Percentiles rank a stretch among this genome's conserved stretches.
Evolutionary conservation across 2,329 filamentous ascomycete genomes (phyloP).

Genomic region (Gaeumannomyces sp.): DNA sequence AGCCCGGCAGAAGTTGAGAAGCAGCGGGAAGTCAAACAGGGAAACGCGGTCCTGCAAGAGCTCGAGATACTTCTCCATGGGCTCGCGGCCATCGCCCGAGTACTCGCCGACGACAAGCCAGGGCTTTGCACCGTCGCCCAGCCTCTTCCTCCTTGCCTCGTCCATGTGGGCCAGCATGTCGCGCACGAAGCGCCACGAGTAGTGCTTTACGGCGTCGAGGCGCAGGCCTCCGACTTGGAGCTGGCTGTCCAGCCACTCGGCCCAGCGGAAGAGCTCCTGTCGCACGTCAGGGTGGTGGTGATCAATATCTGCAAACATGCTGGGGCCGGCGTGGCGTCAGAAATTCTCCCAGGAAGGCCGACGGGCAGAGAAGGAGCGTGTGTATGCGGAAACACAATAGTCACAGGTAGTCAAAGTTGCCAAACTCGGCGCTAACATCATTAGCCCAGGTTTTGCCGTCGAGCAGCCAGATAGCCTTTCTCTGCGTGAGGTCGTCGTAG

Average conservation of each 20-base stretch:
- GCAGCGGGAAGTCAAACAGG: conserved; percentile 60
- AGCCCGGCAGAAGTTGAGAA: conserved; percentile 57
- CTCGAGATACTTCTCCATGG: conserved; percentile 39
- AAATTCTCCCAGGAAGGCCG: background rate
- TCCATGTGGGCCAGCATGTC: conserved; percentile 23
- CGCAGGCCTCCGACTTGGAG: conserved; percentile 26
- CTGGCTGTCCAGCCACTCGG: conserved; percentile 25
- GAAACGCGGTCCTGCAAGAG: conserved; percentile 49
- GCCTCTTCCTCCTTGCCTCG: background rate
- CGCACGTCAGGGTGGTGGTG: conserved; percentile 26
- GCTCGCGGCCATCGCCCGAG: conserved; percentile 49
- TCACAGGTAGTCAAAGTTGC: conserved; percentile 50
- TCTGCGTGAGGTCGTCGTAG: conserved; percentile 49
- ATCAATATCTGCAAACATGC: conserved; percentile 30
- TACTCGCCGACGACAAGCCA: conserved; percentile 66
- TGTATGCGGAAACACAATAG: conserved; percentile 3
- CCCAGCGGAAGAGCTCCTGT: conserved; percentile 25
- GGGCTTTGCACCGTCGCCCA: conserved; percentile 31
- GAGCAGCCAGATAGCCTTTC: conserved; percentile 60
- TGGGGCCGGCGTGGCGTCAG: conserved; percentile 12
- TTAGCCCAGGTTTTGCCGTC: conserved; percentile 57
- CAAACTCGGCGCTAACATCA: conserved; percentile 49
- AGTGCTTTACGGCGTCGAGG: conserved; percentile 31
- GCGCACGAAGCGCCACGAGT: conserved; percentile 25
- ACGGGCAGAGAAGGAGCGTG: too few species aligned